phyloP scores from a whole-genome alignment of 1,139 yeast genomes.

The Trichomonascaceae sp. region DNA sequence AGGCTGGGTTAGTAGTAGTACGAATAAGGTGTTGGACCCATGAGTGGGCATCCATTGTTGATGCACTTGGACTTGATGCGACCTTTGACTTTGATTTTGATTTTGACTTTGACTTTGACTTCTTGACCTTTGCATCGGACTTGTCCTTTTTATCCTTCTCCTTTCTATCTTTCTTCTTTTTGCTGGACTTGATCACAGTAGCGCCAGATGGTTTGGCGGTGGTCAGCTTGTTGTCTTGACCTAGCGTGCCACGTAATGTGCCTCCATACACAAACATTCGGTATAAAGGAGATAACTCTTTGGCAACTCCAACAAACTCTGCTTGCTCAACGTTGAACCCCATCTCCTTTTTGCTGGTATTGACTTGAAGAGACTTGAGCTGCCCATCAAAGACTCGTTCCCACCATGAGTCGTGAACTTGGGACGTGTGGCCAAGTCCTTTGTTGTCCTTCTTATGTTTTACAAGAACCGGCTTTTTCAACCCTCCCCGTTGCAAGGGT shows the following conservation, averaged over 20 bases:
- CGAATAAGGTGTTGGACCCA: no score
- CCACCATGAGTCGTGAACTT: conserved; percentile 91
- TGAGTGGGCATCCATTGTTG: no score
- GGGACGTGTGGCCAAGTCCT: conserved; percentile 67
- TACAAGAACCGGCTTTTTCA: conserved; percentile 75
- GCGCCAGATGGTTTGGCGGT: neutral
- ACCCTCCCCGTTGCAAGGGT: conserved; percentile 66
- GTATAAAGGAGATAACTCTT: conserved; percentile 33
- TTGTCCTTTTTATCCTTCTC: conserved; percentile 3
- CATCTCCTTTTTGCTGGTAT: conserved; percentile 16
- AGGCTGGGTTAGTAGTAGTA: no score
- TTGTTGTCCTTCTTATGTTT: conserved; percentile 82
- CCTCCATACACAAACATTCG: conserved; percentile 74
- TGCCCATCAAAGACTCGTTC: conserved; percentile 90
- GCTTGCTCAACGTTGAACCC: conserved; percentile 25
- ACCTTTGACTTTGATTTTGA: no score
- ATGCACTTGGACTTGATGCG: no score
- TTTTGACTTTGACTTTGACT: no score
- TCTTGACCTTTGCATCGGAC: no score
- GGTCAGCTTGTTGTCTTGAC: neutral
- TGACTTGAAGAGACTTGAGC: conserved; percentile 62
- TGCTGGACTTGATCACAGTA: conserved; percentile 3
- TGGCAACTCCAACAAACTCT: conserved; percentile 21
- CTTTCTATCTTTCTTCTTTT: conserved; percentile 3
- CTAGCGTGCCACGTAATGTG: conserved; percentile 64